Evolutionary conservation across 192 early-diverging fungal species (phyloP).

Genomic region (Thamnidium elegans): DNA sequence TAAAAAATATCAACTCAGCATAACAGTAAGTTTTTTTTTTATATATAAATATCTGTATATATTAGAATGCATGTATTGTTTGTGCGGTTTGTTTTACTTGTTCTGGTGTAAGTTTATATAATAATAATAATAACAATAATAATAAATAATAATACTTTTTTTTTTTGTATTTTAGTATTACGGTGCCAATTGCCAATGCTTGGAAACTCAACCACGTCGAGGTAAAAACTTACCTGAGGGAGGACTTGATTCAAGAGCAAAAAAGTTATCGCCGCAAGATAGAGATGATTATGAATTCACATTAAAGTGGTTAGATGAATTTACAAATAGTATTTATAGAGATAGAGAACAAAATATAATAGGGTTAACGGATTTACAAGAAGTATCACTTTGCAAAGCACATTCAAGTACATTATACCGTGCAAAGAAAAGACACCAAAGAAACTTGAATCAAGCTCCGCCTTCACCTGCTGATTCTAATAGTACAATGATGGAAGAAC

Average conservation of each 20-base stretch:
- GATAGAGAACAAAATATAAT: conserved; percentile 17
- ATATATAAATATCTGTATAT: not conserved
- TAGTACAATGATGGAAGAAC: conserved; percentile 4
- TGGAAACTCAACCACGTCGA: conserved; percentile 39
- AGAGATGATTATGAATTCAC: conserved; percentile 38
- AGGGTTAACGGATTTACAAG: conserved; percentile 22
- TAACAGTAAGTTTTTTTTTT: not conserved
- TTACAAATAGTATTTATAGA: conserved; percentile 29
- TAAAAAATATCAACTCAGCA: not conserved
- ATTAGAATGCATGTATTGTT: conserved; percentile 38
- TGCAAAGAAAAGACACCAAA: conserved; percentile 31
- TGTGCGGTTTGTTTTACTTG: conserved; percentile 40
- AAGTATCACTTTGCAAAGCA: conserved; percentile 41
- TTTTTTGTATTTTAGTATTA: conserved; percentile 22
- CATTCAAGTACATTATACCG: conserved; percentile 37
- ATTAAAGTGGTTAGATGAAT: conserved; percentile 30
- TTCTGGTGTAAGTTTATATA: conserved; percentile 8
- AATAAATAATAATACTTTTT: not conserved
- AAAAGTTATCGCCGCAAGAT: conserved; percentile 27
- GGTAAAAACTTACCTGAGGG: conserved; percentile 37
- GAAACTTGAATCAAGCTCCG: conserved; percentile 9
- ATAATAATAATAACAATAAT: not conserved
- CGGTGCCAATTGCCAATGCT: conserved; percentile 30
- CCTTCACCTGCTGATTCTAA: conserved; percentile 20
- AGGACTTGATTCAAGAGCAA: conserved; percentile 36